These are phyloP conservation scores for Fusarium denticulatum DNA, from an alignment of 2,329 filamentous ascomycete genomes.

Conservation along the genomic window DNA sequence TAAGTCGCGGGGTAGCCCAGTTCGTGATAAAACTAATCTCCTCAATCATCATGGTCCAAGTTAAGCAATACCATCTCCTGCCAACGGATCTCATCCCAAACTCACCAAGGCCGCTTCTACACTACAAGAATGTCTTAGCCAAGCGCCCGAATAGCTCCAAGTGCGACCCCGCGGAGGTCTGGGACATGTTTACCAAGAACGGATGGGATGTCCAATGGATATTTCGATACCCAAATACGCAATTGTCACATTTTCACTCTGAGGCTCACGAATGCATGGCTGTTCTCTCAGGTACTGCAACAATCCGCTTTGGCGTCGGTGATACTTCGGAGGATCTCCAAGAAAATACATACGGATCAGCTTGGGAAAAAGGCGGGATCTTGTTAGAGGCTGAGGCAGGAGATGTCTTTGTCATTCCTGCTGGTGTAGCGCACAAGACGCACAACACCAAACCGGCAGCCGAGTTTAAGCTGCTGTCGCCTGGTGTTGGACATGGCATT, in stretches of 20 bases:
- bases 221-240: slow-evolving; percentile 64
- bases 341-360: slow-evolving; percentile 51
- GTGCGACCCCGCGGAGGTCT: slow-evolving; percentile 51
- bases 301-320: slow-evolving; percentile 64
- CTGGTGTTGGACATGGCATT: slow-evolving; percentile 53
- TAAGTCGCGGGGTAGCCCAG: neutral
- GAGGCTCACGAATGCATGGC: slow-evolving; percentile 66
- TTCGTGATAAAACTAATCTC: rapidly evolving
- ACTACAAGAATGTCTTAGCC: slow-evolving; percentile 52
- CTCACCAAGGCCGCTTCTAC: slow-evolving; percentile 62
- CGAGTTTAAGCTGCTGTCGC: slow-evolving; percentile 51
- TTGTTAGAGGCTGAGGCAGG: slow-evolving; percentile 59
- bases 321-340: slow-evolving; percentile 55
- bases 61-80: slow-evolving; percentile 52
- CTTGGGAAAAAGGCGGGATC: slow-evolving; percentile 59
- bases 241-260: slow-evolving; percentile 67
- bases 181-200: slow-evolving; percentile 55
- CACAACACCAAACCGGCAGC: slow-evolving; percentile 52
- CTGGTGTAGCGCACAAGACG: slow-evolving; percentile 66
- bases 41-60: slow-evolving; percentile 28
- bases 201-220: slow-evolving; percentile 66
- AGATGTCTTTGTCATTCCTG: slow-evolving; percentile 68
- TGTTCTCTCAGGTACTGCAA: slow-evolving; percentile 62
- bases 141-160: neutral
- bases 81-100: slow-evolving; percentile 60